Conservation (phyloP, 495 filamentous ascomycete species). For the Extremus antarcticus region DNA sequence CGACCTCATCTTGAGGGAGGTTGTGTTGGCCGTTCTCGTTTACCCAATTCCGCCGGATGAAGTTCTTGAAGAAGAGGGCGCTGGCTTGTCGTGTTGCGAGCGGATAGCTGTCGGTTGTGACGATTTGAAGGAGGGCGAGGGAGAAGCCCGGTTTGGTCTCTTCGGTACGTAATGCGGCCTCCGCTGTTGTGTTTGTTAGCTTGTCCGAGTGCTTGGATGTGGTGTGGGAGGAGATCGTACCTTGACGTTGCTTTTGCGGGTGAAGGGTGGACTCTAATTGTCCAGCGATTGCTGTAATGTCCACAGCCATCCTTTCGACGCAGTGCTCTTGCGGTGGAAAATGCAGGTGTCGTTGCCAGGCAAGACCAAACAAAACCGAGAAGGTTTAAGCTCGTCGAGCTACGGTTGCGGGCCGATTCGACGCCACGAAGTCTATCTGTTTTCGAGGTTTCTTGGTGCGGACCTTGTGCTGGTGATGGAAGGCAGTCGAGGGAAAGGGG, state of each 20-base stretch:
- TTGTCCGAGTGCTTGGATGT: background rate
- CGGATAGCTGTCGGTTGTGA: conserved; percentile 57
- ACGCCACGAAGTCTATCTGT: background rate
- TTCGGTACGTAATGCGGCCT: conserved; percentile 65
- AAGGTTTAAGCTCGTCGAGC: background rate
- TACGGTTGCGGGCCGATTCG: background rate
- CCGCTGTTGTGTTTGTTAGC: conserved; percentile 48
- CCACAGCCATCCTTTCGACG: conserved; percentile 28
- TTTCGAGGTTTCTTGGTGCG: too few species aligned
- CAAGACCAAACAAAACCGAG: background rate
- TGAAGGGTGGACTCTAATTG: conserved; percentile 81
- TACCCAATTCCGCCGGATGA: conserved; percentile 67
- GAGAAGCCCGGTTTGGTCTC: conserved; percentile 67
- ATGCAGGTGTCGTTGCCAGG: background rate
- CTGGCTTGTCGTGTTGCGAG: conserved; percentile 74
- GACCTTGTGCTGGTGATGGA: too few species aligned
- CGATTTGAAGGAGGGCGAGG: conserved; percentile 76
- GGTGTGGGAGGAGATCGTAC: conserved; percentile 34
- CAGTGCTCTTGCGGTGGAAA: too few species aligned
- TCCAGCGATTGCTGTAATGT: conserved; percentile 60
- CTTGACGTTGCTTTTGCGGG: conserved; percentile 75
- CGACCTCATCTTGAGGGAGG: conserved; percentile 66
- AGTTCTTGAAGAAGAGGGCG: conserved; percentile 96
- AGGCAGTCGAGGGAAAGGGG: too few species aligned
- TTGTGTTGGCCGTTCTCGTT: conserved; percentile 91